Conservation (phyloP, 2,329 filamentous ascomycete species). For the Colletotrichum tanaceti region DNA sequence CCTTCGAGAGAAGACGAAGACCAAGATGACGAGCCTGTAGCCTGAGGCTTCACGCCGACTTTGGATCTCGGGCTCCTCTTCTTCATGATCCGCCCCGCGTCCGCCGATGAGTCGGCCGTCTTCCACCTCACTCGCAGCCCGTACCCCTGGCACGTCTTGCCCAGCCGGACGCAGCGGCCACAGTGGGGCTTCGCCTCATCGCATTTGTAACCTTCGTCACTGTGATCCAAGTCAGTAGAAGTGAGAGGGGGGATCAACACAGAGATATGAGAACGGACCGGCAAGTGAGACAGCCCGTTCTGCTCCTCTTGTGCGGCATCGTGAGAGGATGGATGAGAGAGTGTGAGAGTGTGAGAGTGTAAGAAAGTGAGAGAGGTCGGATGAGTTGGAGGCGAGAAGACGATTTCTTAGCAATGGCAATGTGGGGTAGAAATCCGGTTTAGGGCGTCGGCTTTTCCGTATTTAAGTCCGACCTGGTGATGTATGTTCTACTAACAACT, state of each 20-base stretch:
- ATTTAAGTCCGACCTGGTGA: not conserved
- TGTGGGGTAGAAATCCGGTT: slow-evolving; percentile 3
- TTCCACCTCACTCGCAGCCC: slow-evolving; percentile 48
- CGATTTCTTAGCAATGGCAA: not conserved
- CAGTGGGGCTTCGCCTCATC: slow-evolving; percentile 49
- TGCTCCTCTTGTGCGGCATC: slow-evolving; percentile 30
- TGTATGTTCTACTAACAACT: not conserved
- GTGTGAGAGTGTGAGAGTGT: too few relatives aligned
- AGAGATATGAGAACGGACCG: not conserved
- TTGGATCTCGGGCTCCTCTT: not conserved
- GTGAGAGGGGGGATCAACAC: fast-evolving
- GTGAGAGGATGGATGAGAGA: too few relatives aligned
- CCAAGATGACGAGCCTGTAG: too few relatives aligned
- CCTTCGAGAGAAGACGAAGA: not conserved
- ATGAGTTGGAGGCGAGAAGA: not conserved
- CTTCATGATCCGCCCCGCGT: slow-evolving; percentile 2
- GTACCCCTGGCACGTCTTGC: slow-evolving; percentile 49
- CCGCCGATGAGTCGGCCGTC: not conserved
- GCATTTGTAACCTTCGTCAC: slow-evolving; percentile 51
- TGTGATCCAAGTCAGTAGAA: slow-evolving; percentile 12
- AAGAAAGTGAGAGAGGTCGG: too few relatives aligned
- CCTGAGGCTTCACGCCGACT: fast-evolving
- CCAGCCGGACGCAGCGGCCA: slow-evolving; percentile 47
- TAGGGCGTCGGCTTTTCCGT: not conserved
- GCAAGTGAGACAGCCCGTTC: slow-evolving; percentile 37